Percentiles rank a stretch among this genome's conserved stretches.
phyloP scores from a whole-genome alignment of 495 filamentous ascomycete genomes.

The Penicillium paradoxum region DNA sequence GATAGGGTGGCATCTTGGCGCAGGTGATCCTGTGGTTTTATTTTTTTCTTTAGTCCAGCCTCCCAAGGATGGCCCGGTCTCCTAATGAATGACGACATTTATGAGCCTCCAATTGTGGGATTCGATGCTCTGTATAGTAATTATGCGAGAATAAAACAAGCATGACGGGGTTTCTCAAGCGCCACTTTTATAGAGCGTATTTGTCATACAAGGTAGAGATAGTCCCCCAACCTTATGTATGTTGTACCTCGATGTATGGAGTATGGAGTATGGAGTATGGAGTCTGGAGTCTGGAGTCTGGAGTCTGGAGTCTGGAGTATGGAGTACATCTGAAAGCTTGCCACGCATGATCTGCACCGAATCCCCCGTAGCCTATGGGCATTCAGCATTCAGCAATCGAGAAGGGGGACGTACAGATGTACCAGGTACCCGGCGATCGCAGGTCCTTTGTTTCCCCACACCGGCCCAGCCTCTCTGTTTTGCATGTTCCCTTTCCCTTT shows the following conservation, averaged over 20 bases:
- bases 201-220: too few species aligned
- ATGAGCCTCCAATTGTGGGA: slow-evolving; percentile 8
- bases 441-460: slow-evolving; percentile 17
- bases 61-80: background rate
- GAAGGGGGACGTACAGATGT: background rate
- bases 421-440: slow-evolving; percentile 8
- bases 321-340: too few species aligned
- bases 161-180: background rate
- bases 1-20: slow-evolving; percentile 12
- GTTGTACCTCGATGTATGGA: too few species aligned
- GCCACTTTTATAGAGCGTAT: too few species aligned
- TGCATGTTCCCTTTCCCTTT: slow-evolving; percentile 8
- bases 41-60: background rate
- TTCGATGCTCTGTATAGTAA: slow-evolving; percentile 11
- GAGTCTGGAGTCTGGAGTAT: too few species aligned
- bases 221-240: too few species aligned
- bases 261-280: too few species aligned
- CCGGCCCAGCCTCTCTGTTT: slow-evolving; percentile 25
- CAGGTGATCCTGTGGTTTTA: slow-evolving; percentile 1
- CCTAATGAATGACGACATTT: slow-evolving; percentile 22
- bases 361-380: background rate
- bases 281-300: too few species aligned
- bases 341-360: too few species aligned
- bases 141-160: background rate
- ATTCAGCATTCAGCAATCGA: background rate